Evolutionary conservation across 2,329 filamentous ascomycete genomes (phyloP), one percentile per base, ranked within the genome.

Genomic region (Colletotrichum acutatum): DNA sequence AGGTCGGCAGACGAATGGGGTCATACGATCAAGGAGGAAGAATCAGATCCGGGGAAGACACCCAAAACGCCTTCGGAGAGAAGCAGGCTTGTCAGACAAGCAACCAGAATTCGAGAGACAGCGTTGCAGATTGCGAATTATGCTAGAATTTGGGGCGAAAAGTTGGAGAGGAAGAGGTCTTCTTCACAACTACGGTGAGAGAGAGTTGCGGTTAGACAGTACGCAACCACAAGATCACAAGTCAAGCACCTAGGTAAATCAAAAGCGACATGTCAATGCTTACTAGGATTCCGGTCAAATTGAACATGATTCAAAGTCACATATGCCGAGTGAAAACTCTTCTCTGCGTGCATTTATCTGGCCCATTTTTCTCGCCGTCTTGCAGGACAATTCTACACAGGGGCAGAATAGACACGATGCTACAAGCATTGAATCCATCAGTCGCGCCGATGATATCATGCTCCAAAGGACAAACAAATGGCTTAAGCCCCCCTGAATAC

Each of bases 1-100:
- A 74, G 78, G 63, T 76, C 77, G 5, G 78, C 77, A 16, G 71
- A 76, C 16, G 77, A 78, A 53, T 79, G 77, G 78, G 71, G 77
- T 4, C 73, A 74, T n/a, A 37, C 22, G 8, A 54, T 74, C 4
- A 30, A 66, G 37, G 73, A 74, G 16, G 61, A 62, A n/a, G 53
- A 30, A 1, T 26, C 56, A n/a, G 30, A 30, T 12, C 24, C 54
- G 4, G 22, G 14, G 14, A 30, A 53, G 14, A 37, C 32, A 11
- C 28, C 30, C 1, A 60, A 30, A 7, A 49, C 65, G 9, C 54
- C 60, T 11, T 24, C 34, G 2, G 73, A 74, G 30, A 73, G 28
- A n/a, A 53, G 12, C 2, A 69, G 24, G 22, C 61, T 73, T 4
- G 70, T 59, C 12, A 66, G 59, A 26, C 73, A 74, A 30, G 73